These are phyloP conservation scores for Hanseniaspora sp. DNA, from an alignment of 1,139 yeast species.

Conservation along the genomic window DNA sequence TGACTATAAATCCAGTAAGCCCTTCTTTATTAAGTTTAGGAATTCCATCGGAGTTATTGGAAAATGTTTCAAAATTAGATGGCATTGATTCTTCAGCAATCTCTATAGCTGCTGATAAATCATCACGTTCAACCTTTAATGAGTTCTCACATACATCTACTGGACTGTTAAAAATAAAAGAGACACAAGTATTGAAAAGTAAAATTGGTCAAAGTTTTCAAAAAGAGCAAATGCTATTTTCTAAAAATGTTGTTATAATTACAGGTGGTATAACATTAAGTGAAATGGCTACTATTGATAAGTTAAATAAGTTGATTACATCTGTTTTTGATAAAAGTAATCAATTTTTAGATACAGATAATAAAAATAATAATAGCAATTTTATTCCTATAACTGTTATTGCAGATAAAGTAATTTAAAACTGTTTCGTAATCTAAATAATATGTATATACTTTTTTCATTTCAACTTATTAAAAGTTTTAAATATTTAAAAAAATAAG, in stretches of 20 bases:
- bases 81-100: constrained; percentile 17
- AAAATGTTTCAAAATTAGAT: constrained; percentile 22
- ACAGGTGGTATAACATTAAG: constrained; percentile 30
- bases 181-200: constrained; percentile 5
- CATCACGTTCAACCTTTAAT: constrained; percentile 12
- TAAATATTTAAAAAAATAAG: too few relatives aligned
- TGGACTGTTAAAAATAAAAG: neutral
- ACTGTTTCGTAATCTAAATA: too few relatives aligned
- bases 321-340: neutral
- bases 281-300: constrained; percentile 26
- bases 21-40: constrained; percentile 17
- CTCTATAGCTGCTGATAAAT: constrained; percentile 19
- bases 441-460: neutral
- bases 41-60: constrained; percentile 23
- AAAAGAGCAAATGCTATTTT: constrained; percentile 13
- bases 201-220: constrained; percentile 15
- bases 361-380: neutral
- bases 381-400: constrained; percentile 10
- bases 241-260: constrained; percentile 24
- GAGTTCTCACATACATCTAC: neutral
- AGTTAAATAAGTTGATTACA: constrained; percentile 4
- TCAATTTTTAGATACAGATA: neutral
- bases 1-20: constrained; percentile 1
- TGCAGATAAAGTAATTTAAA: constrained; percentile 4
- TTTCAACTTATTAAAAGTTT: neutral